These are phyloP conservation scores for Nannochloris sp. DNA, from an alignment of 139 green algal genomes.

Conservation along the genomic window DNA sequence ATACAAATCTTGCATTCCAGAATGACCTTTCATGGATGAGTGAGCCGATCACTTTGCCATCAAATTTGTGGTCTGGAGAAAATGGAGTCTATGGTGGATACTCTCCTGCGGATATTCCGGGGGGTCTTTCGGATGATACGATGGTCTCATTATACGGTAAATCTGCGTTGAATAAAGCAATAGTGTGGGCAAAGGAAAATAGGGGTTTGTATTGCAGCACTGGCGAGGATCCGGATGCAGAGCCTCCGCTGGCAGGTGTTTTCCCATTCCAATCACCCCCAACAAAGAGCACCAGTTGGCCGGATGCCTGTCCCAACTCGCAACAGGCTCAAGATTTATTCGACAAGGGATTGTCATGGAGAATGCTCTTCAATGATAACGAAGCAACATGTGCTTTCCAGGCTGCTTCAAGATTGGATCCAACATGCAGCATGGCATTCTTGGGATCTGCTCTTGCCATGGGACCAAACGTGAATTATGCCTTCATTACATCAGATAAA, in stretches of 20 bases:
- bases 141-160: not conserved
- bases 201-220: not conserved
- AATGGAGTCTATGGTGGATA: not conserved
- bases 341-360: not conserved
- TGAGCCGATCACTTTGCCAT: not conserved
- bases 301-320: not conserved
- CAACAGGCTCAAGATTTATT: not conserved
- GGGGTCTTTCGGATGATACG: not conserved
- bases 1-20: not conserved
- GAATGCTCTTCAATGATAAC: not conserved
- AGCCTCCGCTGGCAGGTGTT: not conserved
- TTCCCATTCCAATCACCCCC: not conserved
- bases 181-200: not conserved
- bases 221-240: not conserved
- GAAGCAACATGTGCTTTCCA: not conserved
- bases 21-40: not conserved
- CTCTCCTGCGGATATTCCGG: not conserved
- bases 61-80: not conserved
- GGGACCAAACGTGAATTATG: slow-evolving; percentile 1
- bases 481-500: not conserved
- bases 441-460: not conserved
- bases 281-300: not conserved
- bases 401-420: not conserved
- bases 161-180: not conserved
- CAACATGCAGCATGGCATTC: slow-evolving; percentile 1